Base-by-base conservation (phyloP, 2,329 filamentous ascomycete species). In the Gyromitra esculenta region DNA sequence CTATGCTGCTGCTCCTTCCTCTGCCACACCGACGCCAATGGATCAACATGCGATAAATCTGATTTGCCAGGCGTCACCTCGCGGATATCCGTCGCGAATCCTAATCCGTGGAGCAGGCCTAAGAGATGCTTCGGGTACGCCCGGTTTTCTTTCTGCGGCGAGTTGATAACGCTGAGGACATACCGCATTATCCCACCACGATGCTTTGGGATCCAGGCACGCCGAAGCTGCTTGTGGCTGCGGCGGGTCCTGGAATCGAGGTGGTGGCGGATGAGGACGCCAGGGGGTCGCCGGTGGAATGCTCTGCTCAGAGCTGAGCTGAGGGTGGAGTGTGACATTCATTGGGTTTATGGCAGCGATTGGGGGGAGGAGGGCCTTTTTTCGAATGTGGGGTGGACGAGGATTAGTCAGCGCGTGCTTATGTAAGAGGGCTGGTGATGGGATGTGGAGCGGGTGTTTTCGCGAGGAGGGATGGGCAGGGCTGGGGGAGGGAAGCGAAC, bases 321-420 rank as follows among this genome's bases (percentile, higher is more conserved):
- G 73, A 79, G 74, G 60, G 77, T 67, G 66, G 76, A 56, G 60
- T 68, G 72, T 73, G 77, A 78, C 78, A 79, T 79, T 79, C 78
- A 79, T 79, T 65, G 78, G 67, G 35, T 43, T 35, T n/a, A 6
- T 15, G 43, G 9, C 13, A 11, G 52, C 11, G 62, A 52, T n/a
- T 9, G 35, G 31, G 45, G 41, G 25, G 37, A n/a, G 57, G 43
- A n/a, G n/a, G n/a, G n/a, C 18, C 45, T 50, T 50, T 50, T 50
- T n/a, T 50, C 7, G 50, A 18, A 45, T n/a, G 60, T 31, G 57
- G 52, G 37, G 60, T 50, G 18, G 39, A n/a, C 13, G 37, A 31
- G 13, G 63, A n/a, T 74, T 52, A 63, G 56, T 62, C 56, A 63
- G 56, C 45, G 31, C 1, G 5, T 4, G 54, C 13, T 73, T 60